Evolutionary conservation across 2,329 filamentous ascomycete species (phyloP), one percentile per base, ranked within the genome.

Genomic region (Verticillium klebahnii): DNA sequence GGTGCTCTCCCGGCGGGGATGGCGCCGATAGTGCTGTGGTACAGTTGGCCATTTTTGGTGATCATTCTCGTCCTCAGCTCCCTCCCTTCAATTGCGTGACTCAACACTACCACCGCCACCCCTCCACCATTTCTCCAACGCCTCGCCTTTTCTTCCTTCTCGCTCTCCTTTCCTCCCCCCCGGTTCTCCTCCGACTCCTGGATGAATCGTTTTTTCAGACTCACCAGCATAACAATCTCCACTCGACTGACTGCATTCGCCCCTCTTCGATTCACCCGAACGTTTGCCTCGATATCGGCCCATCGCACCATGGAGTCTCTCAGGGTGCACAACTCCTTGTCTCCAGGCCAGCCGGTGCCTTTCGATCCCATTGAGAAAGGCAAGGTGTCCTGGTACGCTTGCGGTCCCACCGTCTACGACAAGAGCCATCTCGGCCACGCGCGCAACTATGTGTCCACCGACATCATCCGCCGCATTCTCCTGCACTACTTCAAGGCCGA

Each of bases 361-460:
- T 95, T 96, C 70, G 78, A 89, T 54, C 91, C 92, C 15, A 82
- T 91, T 57, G 87, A 93, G 71, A 79, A 82, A 9, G 84, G 86
- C 31, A 88, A 89, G 71, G 85, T 96, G 32, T 87, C 86, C 5
- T 96, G 92, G 92, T 96, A 96, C 75, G 90, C 89, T 67, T 97
- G 93, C 78, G 93, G 93, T 19, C 92, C 92, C 62, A 97, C 92
- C 3, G 88, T 90, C 52, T 93, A 93, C 73, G 91, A 93, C 73
- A 89, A 93, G 77, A 85, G 89, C 65, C 91, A 94, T 79, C 76
- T 94, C 56, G 89, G 92, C 34, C 92, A 96, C 75, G 92, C 91
- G 34, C 83, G 92, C 68, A 96, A 96, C 78, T 96, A 96, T 84
- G 91, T 96, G 65, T 91, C 89, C 58, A 94, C 91, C 56, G 93